Percentiles rank a stretch among this genome's conserved stretches.
Evolutionary conservation across 1,284 basidiomycete species (phyloP).

Genomic region (Irpex sp.): DNA sequence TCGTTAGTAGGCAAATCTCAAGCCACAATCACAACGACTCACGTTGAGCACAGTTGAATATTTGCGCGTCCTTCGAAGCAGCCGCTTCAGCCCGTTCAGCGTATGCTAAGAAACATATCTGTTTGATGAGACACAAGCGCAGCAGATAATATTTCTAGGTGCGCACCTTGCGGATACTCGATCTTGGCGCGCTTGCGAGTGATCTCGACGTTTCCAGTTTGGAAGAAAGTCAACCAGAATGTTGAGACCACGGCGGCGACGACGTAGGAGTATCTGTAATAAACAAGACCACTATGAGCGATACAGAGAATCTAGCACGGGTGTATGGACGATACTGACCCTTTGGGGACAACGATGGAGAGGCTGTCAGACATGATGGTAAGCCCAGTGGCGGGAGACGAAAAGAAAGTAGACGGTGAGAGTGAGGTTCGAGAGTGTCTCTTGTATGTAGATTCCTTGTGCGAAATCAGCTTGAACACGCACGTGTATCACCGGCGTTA

Average conservation of each 20-base stretch:
- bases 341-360: background rate
- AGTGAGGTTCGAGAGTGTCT: too few relatives aligned
- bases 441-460: too few relatives aligned
- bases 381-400: background rate
- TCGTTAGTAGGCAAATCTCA: background rate
- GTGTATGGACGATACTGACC: background rate
- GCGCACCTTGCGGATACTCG: conserved; percentile 58
- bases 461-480: too few relatives aligned
- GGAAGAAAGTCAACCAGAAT: conserved; percentile 46
- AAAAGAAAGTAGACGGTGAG: background rate
- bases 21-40: conserved; percentile 14
- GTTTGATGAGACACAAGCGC: conserved; percentile 5
- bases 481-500: too few relatives aligned
- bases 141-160: background rate
- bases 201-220: conserved; percentile 41
- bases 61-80: conserved; percentile 30
- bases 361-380: background rate
- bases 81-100: conserved; percentile 46
- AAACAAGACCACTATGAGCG: background rate
- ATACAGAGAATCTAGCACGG: background rate
- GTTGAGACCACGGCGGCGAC: conserved; percentile 50
- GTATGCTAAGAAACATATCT: conserved; percentile 37
- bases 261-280: conserved; percentile 45
- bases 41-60: conserved; percentile 60
- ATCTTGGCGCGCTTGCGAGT: conserved; percentile 55